These are phyloP conservation scores for Pseudogymnoascus sp. DNA, from an alignment of 2,329 filamentous ascomycete species.

Conservation along the genomic window DNA sequence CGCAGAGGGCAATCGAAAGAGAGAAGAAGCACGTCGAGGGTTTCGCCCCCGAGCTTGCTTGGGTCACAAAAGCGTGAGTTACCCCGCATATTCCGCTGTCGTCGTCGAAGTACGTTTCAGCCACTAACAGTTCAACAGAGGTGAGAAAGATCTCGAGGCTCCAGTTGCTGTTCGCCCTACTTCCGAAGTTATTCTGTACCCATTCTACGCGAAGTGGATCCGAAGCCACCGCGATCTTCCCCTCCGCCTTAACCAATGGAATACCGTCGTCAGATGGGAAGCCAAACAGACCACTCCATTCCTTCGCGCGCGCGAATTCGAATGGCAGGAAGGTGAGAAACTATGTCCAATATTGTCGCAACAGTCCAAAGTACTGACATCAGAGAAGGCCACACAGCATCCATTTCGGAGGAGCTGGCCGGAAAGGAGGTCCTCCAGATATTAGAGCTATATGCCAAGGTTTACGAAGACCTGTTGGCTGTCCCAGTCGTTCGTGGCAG, in stretches of 20 bases:
- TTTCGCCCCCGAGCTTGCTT: slow-evolving; percentile 89
- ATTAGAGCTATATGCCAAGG: slow-evolving; percentile 80
- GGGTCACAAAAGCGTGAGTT: slow-evolving; percentile 74
- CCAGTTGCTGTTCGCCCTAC: slow-evolving; percentile 61
- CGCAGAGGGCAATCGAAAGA: slow-evolving; percentile 60
- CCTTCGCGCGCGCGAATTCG: slow-evolving; percentile 85
- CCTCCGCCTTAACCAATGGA: slow-evolving; percentile 95
- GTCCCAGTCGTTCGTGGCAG: slow-evolving; percentile 86
- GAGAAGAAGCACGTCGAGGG: slow-evolving; percentile 97
- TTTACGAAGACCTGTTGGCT: slow-evolving; percentile 90
- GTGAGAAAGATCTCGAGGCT: slow-evolving; percentile 85
- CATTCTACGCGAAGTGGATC: slow-evolving; percentile 95
- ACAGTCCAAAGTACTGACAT: not conserved
- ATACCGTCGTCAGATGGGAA: slow-evolving; percentile 89
- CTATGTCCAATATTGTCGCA: slow-evolving; percentile 35
- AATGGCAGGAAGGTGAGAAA: slow-evolving; percentile 73
- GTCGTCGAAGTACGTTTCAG: slow-evolving; percentile 12
- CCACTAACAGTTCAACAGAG: slow-evolving; percentile 43
- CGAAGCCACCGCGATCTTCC: slow-evolving; percentile 92
- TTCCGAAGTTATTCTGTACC: slow-evolving; percentile 81
- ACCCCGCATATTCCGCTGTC: not conserved
- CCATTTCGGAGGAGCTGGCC: slow-evolving; percentile 75
- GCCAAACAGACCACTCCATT: slow-evolving; percentile 89
- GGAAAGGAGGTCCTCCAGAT: slow-evolving; percentile 86
- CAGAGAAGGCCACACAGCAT: slow-evolving; percentile 55